Evolutionary conservation across 352 stramenopile genomes (phyloP).

Genomic region (Plasmopara viticola): DNA sequence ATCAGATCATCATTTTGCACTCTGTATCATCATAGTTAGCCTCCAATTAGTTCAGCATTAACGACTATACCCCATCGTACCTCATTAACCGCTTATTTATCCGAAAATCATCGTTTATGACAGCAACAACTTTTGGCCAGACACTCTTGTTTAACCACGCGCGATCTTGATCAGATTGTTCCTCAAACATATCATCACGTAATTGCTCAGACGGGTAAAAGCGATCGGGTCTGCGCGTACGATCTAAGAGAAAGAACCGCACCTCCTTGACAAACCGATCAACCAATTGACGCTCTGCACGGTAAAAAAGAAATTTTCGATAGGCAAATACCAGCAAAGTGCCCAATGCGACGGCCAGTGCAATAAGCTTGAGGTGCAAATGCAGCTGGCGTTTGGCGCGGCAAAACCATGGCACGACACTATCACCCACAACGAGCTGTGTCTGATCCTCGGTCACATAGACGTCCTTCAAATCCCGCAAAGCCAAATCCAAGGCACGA

Average conservation of each 20-base stretch:
- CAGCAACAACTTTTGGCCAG: constrained; percentile 48
- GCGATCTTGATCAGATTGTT: constrained; percentile 34
- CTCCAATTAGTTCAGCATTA: constrained; percentile 3
- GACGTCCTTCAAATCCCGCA: constrained; percentile 48
- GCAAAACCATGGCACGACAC: constrained; percentile 45
- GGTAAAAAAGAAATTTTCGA: constrained; percentile 31
- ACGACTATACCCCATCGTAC: constrained; percentile 24
- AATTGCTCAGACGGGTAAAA: constrained; percentile 54
- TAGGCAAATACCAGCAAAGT: constrained; percentile 30
- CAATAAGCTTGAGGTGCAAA: constrained; percentile 35
- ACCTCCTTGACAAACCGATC: constrained; percentile 68
- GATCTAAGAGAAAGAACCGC: constrained; percentile 49
- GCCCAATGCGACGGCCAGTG: constrained; percentile 22
- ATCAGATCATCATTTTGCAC: constrained; percentile 36
- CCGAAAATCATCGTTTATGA: constrained; percentile 53
- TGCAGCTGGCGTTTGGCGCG: constrained; percentile 46
- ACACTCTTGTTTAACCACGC: constrained; percentile 47
- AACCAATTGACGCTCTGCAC: constrained; percentile 40
- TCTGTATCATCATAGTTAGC: constrained; percentile 17
- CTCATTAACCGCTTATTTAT: constrained; percentile 33
- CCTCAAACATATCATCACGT: constrained; percentile 57
- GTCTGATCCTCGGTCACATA: constrained; percentile 41
- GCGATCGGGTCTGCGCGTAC: constrained; percentile 28
- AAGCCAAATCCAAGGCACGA: constrained; percentile 50
- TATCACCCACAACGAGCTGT: constrained; percentile 39